Evolutionary conservation across 352 stramenopile species (phyloP).

Genomic region (Globisporangium echinulatum): DNA sequence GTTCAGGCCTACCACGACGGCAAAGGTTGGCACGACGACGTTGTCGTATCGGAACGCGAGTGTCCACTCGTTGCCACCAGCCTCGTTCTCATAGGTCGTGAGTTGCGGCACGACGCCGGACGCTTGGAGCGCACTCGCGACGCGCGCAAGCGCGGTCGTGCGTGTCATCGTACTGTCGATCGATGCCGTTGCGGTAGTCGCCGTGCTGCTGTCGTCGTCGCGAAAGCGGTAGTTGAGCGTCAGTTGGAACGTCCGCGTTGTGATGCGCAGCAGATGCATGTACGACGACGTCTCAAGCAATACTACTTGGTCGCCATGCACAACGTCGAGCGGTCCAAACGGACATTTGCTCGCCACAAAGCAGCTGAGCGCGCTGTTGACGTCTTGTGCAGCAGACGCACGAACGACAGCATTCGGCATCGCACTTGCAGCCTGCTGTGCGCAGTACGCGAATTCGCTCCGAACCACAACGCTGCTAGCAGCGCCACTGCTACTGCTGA

Average conservation of each 20-base stretch:
- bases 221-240: conserved; percentile 3
- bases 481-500: neutral
- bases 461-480: neutral
- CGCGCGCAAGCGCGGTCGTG: neutral
- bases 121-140: neutral
- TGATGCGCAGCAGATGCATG: conserved; percentile 13
- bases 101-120: conserved; percentile 1
- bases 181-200: neutral
- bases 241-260: conserved; percentile 6
- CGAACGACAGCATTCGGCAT: neutral
- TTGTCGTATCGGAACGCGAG: conserved; percentile 13
- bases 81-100: conserved; percentile 6
- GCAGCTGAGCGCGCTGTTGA: conserved; percentile 12
- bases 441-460: conserved; percentile 7
- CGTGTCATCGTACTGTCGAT: neutral
- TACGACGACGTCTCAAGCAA: conserved; percentile 12
- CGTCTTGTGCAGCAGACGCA: too few relatives aligned
- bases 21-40: conserved; percentile 14
- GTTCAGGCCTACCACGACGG: neutral
- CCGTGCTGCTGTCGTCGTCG: neutral
- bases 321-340: conserved; percentile 16
- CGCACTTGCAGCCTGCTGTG: neutral
- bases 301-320: conserved; percentile 3
- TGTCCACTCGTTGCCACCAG: conserved; percentile 9
- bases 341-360: conserved; percentile 14